These are phyloP conservation scores for Orychophragmus violaceus DNA, from an alignment of 345 rosid genomes.

Conservation along the genomic window DNA sequence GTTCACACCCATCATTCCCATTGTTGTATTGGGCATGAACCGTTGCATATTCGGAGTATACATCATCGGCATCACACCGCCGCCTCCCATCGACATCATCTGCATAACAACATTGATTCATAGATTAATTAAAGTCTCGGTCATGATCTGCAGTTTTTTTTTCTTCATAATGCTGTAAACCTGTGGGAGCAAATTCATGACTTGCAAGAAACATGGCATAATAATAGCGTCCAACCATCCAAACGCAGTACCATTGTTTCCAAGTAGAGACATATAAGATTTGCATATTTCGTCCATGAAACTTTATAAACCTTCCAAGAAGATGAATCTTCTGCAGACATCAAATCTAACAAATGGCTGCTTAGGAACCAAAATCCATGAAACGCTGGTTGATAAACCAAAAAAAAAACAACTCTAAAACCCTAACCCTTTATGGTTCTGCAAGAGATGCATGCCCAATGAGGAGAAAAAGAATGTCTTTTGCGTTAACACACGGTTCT, in stretches of 20 bases:
- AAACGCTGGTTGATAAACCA: not conserved
- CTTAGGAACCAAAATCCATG: not conserved
- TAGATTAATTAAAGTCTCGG: not conserved
- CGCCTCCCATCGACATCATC: slow-evolving; percentile 66
- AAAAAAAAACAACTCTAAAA: not conserved
- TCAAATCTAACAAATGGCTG: not conserved
- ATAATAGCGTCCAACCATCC: not conserved
- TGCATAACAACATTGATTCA: slow-evolving; percentile 24
- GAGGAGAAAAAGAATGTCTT: not conserved
- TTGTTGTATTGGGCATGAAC: slow-evolving; percentile 48
- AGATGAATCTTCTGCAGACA: not conserved
- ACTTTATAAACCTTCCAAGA: not conserved
- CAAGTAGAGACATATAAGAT: not conserved
- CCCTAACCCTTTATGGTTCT: not conserved
- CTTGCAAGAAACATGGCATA: not conserved
- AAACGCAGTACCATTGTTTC: not conserved
- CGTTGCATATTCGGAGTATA: slow-evolving; percentile 42
- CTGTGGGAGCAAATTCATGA: not conserved
- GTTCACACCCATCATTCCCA: slow-evolving; percentile 38
- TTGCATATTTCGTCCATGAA: slow-evolving; percentile 1
- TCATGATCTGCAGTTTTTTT: no score
- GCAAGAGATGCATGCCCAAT: not conserved
- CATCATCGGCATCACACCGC: slow-evolving; percentile 49
- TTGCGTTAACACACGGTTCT: no score
- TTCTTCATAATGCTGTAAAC: not conserved